Evolutionary conservation across 1,139 yeast species (phyloP).

Genomic region (Lodderomyces orthopsilosis): DNA sequence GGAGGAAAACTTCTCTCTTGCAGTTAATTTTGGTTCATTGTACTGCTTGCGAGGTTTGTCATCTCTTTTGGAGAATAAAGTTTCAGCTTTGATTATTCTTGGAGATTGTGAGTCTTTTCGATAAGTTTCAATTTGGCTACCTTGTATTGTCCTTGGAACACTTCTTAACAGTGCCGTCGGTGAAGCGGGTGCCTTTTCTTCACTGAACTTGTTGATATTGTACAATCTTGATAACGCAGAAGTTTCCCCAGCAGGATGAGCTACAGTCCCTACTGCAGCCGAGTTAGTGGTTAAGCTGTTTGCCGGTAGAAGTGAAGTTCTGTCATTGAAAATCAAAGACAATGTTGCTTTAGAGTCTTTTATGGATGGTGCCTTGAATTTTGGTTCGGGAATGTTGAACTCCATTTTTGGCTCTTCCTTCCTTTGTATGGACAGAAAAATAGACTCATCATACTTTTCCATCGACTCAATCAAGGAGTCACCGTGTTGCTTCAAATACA

Average conservation of each 20-base stretch:
- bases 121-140: slow-evolving; percentile 5
- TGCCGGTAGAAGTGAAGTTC: slow-evolving; percentile 18
- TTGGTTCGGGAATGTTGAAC: slow-evolving; percentile 58
- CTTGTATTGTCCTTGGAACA: not conserved
- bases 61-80: slow-evolving; percentile 11
- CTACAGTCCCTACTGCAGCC: slow-evolving; percentile 39
- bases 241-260: slow-evolving; percentile 25
- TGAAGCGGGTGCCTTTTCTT: slow-evolving; percentile 18
- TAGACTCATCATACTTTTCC: slow-evolving; percentile 57
- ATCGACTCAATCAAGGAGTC: slow-evolving; percentile 23
- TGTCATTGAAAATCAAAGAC: slow-evolving; percentile 24
- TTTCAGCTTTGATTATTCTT: slow-evolving; percentile 13
- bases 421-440: slow-evolving; percentile 36
- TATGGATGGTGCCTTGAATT: slow-evolving; percentile 11
- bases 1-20: not conserved
- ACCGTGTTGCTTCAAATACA: slow-evolving; percentile 22
- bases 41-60: not conserved
- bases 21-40: not conserved
- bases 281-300: slow-evolving; percentile 34
- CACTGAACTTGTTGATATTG: slow-evolving; percentile 36
- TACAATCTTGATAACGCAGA: slow-evolving; percentile 43
- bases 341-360: slow-evolving; percentile 25
- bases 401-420: not conserved
- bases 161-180: slow-evolving; percentile 2
- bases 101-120: slow-evolving; percentile 13